phyloP scores from a whole-genome alignment of 129 eudicot species.

The Centella asiatica region DNA sequence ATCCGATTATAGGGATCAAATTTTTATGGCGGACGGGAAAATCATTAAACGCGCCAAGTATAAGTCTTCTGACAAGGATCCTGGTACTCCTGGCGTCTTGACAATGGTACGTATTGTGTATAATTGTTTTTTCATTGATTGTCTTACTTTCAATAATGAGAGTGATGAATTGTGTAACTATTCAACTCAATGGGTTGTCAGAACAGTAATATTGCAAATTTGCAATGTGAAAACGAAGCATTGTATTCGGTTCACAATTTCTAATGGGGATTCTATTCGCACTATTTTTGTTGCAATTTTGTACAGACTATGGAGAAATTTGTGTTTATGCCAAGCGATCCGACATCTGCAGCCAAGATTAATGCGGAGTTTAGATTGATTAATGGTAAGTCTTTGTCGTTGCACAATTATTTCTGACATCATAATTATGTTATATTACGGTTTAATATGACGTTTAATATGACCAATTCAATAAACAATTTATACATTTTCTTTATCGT shows the following conservation, averaged over 20 bases:
- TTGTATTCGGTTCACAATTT: neutral
- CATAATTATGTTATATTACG: too few species aligned
- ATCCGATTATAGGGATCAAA: too few species aligned
- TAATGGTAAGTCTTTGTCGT: constrained; percentile 52
- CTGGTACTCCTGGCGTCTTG: constrained; percentile 68
- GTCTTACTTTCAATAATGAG: neutral
- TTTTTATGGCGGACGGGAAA: constrained; percentile 58
- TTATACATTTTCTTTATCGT: too few species aligned
- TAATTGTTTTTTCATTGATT: neutral
- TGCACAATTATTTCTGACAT: too few species aligned
- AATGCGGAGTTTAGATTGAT: constrained; percentile 58
- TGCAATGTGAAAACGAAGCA: neutral
- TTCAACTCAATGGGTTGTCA: too few species aligned
- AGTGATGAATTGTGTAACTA: neutral
- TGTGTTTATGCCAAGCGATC: constrained; percentile 59
- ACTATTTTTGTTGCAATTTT: neutral
- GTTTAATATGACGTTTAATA: too few species aligned
- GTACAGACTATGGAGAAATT: constrained; percentile 55
- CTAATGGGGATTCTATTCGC: neutral
- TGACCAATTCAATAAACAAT: too few species aligned
- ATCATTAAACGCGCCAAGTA: constrained; percentile 63
- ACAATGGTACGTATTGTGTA: constrained; percentile 42
- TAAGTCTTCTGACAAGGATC: constrained; percentile 56
- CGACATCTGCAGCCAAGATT: constrained; percentile 33
- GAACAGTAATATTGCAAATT: too few species aligned